Percentiles rank a stretch among this genome's conserved stretches.
phyloP scores from a whole-genome alignment of 257 asterid genomes.

The Solanum piurae region DNA sequence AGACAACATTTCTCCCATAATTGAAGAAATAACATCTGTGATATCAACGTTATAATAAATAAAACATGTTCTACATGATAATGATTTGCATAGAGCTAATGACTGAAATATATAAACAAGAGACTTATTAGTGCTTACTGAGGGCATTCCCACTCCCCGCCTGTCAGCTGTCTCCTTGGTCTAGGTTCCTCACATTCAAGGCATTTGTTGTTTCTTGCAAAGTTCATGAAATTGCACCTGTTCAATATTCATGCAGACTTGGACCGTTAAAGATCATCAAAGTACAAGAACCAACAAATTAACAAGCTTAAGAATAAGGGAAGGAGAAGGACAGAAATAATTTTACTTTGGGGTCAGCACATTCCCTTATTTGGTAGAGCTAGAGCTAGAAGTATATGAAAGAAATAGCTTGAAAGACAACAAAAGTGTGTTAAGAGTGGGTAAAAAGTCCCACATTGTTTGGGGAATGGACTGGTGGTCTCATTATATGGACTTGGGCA shows the following conservation, averaged over 20 bases:
- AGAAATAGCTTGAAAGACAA: neutral
- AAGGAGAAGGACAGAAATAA: neutral
- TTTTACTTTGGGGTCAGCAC: neutral
- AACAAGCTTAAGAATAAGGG: neutral
- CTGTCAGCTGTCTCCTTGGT: constrained; percentile 62
- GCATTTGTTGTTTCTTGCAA: constrained; percentile 76
- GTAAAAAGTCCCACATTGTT: neutral
- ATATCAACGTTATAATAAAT: neutral
- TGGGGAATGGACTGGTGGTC: neutral
- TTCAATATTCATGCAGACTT: constrained; percentile 5
- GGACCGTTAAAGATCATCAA: neutral
- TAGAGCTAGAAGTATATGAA: neutral
- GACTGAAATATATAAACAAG: neutral
- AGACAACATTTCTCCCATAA: constrained; percentile 61
- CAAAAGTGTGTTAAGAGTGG: neutral
- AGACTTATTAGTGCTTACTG: constrained; percentile 39
- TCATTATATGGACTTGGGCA: neutral
- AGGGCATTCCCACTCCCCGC: constrained; percentile 97
- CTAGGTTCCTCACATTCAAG: constrained; percentile 86
- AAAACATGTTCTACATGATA: neutral
- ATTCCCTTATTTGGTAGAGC: neutral
- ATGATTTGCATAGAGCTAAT: neutral
- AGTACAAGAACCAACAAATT: neutral
- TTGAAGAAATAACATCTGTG: constrained; percentile 76
- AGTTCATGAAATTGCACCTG: constrained; percentile 96